Conservation (phyloP, 768 basidiomycete genomes). For the Mycena floridula region DNA sequence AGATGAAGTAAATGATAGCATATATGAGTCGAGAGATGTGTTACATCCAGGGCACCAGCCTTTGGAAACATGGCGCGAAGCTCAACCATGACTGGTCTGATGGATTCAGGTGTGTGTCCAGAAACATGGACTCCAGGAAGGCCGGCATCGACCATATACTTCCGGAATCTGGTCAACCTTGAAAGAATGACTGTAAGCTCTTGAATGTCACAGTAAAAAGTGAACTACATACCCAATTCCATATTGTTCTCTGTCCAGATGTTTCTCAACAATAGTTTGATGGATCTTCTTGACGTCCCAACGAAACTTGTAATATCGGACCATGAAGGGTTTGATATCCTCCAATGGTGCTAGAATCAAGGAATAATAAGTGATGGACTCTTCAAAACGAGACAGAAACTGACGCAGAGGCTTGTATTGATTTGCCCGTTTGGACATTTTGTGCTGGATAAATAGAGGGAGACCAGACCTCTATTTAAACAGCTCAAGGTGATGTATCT, state of each 20-base stretch:
- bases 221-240: neutral
- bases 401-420: neutral
- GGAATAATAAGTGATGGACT: neutral
- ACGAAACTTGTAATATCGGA: neutral
- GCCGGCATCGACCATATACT: neutral
- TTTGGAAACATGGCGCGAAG: neutral
- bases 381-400: neutral
- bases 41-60: neutral
- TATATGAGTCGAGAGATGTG: no score
- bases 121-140: neutral
- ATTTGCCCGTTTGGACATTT: neutral
- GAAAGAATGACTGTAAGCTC: no score
- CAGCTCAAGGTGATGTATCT: neutral
- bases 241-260: neutral
- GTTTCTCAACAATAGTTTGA: neutral
- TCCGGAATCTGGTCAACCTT: neutral
- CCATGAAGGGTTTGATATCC: neutral
- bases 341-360: neutral
- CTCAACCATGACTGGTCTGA: neutral
- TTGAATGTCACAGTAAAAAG: no score
- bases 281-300: neutral
- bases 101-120: neutral
- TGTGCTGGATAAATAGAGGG: neutral
- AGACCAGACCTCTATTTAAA: neutral
- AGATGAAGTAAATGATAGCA: no score